These are phyloP conservation scores for Wickerhamiella infanticola DNA, from an alignment of 1,139 yeast species.

Conservation along the genomic window DNA sequence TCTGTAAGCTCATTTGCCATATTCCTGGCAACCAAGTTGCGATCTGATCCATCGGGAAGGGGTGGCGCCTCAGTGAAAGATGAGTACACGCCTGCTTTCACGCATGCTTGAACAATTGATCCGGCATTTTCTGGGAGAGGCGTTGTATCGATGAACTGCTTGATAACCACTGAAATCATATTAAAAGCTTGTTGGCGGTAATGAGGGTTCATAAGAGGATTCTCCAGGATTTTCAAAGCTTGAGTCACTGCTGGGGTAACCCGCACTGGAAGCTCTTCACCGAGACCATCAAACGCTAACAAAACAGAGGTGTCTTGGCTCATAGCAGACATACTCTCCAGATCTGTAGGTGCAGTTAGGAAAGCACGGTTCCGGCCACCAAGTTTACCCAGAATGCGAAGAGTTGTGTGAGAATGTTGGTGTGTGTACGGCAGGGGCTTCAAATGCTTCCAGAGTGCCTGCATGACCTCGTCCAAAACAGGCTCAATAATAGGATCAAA, in stretches of 20 bases:
- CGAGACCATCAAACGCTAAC: conserved; percentile 56
- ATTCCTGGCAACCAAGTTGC: conserved; percentile 9
- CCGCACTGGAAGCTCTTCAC: conserved; percentile 47
- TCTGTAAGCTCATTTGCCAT: conserved; percentile 35
- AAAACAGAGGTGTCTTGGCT: conserved; percentile 57
- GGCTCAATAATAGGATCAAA: conserved; percentile 96
- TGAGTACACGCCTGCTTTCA: conserved; percentile 23
- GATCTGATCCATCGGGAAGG: conserved; percentile 8
- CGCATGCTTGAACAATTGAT: conserved; percentile 30
- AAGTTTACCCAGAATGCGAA: conserved; percentile 80
- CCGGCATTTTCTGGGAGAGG: conserved; percentile 46
- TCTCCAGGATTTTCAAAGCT: conserved; percentile 51
- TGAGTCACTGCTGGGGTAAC: conserved; percentile 71
- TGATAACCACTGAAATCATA: conserved; percentile 50
- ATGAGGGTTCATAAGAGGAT: conserved; percentile 46
- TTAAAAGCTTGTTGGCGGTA: conserved; percentile 66
- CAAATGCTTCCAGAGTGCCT: conserved; percentile 80
- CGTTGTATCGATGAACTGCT: conserved; percentile 52
- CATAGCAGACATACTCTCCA: conserved; percentile 39
- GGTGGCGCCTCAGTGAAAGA: conserved; percentile 8
- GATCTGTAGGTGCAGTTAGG: conserved; percentile 54
- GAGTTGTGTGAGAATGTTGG: conserved; percentile 87
- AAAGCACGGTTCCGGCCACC: conserved; percentile 93
- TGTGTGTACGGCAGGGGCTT: conserved; percentile 85
- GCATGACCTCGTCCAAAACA: conserved; percentile 83